Percentiles rank a stretch among this genome's conserved stretches.
These are phyloP conservation scores for Ocimum tenuiflorum DNA, from an alignment of 257 asterid species.

Conservation along the genomic window DNA sequence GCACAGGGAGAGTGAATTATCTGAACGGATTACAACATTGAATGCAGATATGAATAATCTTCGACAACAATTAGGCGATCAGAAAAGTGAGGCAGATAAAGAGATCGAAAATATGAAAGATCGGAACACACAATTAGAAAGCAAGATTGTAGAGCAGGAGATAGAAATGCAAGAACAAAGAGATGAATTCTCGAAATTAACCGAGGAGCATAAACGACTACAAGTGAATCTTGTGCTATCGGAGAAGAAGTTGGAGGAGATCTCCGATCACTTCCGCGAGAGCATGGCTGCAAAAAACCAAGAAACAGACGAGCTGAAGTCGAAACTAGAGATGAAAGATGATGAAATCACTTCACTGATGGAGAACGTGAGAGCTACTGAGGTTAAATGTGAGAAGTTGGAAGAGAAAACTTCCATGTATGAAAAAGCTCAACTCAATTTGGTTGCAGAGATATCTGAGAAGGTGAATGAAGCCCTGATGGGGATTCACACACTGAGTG, in stretches of 20 bases:
- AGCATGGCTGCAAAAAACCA: constrained; percentile 36
- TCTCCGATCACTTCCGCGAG: constrained; percentile 39
- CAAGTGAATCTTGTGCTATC: constrained; percentile 34
- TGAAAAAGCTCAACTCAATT: constrained; percentile 44
- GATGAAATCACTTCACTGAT: constrained; percentile 53
- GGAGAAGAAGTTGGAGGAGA: constrained; percentile 38
- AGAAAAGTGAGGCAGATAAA: constrained; percentile 40
- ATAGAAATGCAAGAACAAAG: constrained; percentile 37
- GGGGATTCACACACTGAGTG: constrained; percentile 46
- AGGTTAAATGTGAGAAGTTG: constrained; percentile 70
- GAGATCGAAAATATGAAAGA: constrained; percentile 39
- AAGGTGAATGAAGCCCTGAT: constrained; percentile 35
- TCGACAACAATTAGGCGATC: constrained; percentile 34
- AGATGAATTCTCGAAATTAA: constrained; percentile 37
- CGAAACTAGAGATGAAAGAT: constrained; percentile 68
- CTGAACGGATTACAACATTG: constrained; percentile 21
- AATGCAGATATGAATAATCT: constrained; percentile 25
- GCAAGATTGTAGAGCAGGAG: constrained; percentile 5
- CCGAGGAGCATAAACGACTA: constrained; percentile 40
- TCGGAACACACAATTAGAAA: background rate
- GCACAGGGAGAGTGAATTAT: constrained; percentile 38
- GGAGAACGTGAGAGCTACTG: constrained; percentile 58
- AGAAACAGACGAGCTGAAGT: constrained; percentile 54
- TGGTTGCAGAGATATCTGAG: constrained; percentile 37
- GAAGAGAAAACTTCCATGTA: constrained; percentile 31